Evolutionary conservation across 371 early-diverging fungal genomes (phyloP), one percentile per base, ranked within the genome.

Genomic region (Syncephalastrum racemosum): DNA sequence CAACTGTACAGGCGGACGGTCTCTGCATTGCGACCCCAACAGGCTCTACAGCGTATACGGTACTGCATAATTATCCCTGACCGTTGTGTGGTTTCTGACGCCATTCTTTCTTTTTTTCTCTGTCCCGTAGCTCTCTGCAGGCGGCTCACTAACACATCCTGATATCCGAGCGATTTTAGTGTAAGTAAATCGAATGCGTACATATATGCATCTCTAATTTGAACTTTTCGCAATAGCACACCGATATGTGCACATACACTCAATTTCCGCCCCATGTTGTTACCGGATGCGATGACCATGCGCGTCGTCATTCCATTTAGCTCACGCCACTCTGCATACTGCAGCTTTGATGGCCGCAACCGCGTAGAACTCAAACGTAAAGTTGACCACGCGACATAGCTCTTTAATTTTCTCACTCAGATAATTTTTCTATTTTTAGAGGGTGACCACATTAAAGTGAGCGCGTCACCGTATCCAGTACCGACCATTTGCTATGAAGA

Each of bases 221-320:
- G 10, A 12, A 31, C 10, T 31, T 5, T 31, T 31, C 12, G 6
- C 2, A 31, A 31, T 8, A 31, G 36, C 5, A 94, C 98, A 0
- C 98, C 97, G 0, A 92, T 96, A 53, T 98, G 97, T 62, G 91
- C 98, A 2, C 96, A 95, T 67, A 92, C 96, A 5, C 76, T 96
- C 8, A 91, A 90, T 41, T 96, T 95, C 78, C 77, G 97, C 14
- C 97, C 98, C 1, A 93, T 95, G 91, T 63, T 96, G 1, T 67
- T 97, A 48, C 98, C 98, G 0, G 95, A 95, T 53, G 72, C 85
- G 6, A 89, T 90, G 74, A 90, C 89, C 8, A 77, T 93, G 24
- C 81, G 86, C 4, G 84, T 92, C 27, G 82, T 83, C 31, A 81
- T 93, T 18, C 91, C 92, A 0, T 84, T 81, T 31, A 80, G 80